Evolutionary conservation across 768 basidiomycete genomes (phyloP).

Genomic region (Suillus placidus): DNA sequence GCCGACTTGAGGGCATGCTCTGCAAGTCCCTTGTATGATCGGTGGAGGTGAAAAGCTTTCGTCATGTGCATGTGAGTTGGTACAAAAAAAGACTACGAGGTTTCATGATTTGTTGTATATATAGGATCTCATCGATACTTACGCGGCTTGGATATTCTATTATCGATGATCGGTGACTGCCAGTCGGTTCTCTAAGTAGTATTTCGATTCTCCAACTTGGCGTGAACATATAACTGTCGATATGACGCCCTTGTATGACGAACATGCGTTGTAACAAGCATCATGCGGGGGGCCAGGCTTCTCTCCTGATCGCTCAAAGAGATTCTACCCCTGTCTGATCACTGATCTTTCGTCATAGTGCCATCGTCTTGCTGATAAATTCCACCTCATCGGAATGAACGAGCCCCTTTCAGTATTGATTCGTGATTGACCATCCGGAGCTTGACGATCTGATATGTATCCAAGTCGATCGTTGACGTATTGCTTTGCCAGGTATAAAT

Average conservation of each 20-base stretch:
- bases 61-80: conserved; percentile 11
- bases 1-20: conserved; percentile 77
- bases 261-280: neutral
- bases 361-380: conserved; percentile 1
- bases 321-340: neutral
- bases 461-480: neutral
- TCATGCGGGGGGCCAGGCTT: neutral
- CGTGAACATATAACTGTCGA: neutral
- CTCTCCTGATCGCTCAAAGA: neutral
- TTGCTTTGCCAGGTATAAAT: conserved; percentile 4
- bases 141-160: neutral
- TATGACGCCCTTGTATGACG: neutral
- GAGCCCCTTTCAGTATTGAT: neutral
- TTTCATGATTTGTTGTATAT: conserved; percentile 15
- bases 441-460: neutral
- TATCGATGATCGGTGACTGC: neutral
- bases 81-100: conserved; percentile 11
- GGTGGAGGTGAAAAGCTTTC: neutral
- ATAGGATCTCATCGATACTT: conserved; percentile 16
- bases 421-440: neutral
- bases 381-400: neutral
- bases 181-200: neutral
- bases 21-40: conserved; percentile 58
- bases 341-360: neutral
- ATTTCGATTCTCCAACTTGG: neutral